Base-by-base conservation (phyloP, 495 filamentous ascomycete genomes). In the Penicillium samsonianum region DNA sequence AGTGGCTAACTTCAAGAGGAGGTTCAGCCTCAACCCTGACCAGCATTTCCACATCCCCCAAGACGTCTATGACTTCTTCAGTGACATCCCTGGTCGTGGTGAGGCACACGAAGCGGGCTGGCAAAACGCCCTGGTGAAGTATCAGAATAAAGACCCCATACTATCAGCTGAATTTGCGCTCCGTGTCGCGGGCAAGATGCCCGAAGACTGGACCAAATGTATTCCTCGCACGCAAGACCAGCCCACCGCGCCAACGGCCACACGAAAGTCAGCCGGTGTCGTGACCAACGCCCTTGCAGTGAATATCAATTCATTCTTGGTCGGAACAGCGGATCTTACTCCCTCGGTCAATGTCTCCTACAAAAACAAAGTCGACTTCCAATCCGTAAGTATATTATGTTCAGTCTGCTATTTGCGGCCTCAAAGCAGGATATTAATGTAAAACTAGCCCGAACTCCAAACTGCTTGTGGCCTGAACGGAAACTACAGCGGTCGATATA, bases 291-390 rank as follows among this genome's bases (percentile, higher is more conserved):
- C 77, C 0, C 52, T 84, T 16, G 74, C 73, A 4, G 42, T 69
- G 40, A 66, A 74, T 14, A 57, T 81, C n/a, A 61, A 66, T 10
- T 74, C 65, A 28, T 75, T 84, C 65, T 79, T 84, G 76, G 75
- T 82, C 40, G 81, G 80, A 7, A 81, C 79, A 5, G 81, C 81
- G 3, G 81, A 85, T 55, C 69, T 85, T 19, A 73, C 79, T 0
- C 79, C 79, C 5, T 81, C 78, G 0, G 77, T 80, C 6, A 77
- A 81, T 64, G 78, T 81, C 74, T 68, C 67, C 37, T 83, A 73
- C 72, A 67, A 73, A n/a, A 73, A 64, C 28, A 78, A 78, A 54
- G 61, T 73, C 7, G 78, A 80, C 59, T 82, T 82, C 30, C 30
- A 33, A 33, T 33, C 30, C 11, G 30, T 33, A 11, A 33, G 30